Evolutionary conservation across 2,329 filamentous ascomycete species (phyloP).

Genomic region (Fusarium succisae): DNA sequence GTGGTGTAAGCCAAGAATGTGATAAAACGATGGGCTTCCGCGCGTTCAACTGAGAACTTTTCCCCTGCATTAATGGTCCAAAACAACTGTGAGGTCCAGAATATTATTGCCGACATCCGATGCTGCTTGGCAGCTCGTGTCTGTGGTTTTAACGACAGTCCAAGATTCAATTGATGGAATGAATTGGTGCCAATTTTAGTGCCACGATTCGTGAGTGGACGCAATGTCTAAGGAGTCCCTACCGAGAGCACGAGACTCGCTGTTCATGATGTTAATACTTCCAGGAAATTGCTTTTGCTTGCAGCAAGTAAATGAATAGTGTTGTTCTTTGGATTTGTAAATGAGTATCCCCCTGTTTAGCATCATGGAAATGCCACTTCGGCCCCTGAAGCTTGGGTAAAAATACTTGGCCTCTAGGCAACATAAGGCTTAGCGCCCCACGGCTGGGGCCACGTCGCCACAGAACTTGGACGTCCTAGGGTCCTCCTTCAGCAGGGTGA

Average conservation of each 20-base stretch:
- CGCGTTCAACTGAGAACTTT: conserved; percentile 23
- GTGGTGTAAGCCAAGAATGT: not conserved
- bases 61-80: conserved; percentile 47
- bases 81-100: conserved; percentile 37
- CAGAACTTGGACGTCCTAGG: not conserved
- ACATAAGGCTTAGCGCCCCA: conserved; percentile 15
- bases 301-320: not conserved
- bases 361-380: conserved; percentile 13
- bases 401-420: conserved; percentile 15
- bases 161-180: conserved; percentile 7
- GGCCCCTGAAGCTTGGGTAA: conserved; percentile 27
- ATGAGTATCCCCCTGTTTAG: conserved; percentile 10
- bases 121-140: conserved; percentile 18
- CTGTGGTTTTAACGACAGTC: conserved; percentile 4
- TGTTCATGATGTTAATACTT: not conserved
- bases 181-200: conserved; percentile 6
- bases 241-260: not conserved
- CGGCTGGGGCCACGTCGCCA: conserved; percentile 37
- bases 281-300: conserved; percentile 10
- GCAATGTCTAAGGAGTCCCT: not conserved
- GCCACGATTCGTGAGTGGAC: not conserved
- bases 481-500: not conserved
- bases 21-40: conserved; percentile 44
- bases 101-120: conserved; percentile 29
- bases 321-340: not conserved